A percentile compares a stretch with the other conserved stretches of the same genome.
phyloP scores from a whole-genome alignment of 805 yeast genomes.

The Candida succiphila region DNA sequence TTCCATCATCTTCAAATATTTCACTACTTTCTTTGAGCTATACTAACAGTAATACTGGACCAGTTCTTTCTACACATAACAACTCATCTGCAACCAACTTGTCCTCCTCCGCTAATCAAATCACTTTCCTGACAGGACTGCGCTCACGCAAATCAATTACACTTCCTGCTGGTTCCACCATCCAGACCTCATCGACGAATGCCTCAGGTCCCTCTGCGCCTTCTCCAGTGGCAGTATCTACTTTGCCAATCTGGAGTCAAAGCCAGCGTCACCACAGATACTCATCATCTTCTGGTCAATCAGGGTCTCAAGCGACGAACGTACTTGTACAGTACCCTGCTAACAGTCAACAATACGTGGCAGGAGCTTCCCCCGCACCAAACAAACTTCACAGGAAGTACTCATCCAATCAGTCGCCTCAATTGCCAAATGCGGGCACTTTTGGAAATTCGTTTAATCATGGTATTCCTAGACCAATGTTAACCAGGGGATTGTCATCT shows the following conservation, averaged over 20 bases:
- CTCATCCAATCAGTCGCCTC: too few relatives aligned
- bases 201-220: too few relatives aligned
- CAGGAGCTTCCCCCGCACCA: slow-evolving; percentile 1
- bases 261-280: too few relatives aligned
- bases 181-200: too few relatives aligned
- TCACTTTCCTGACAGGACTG: slow-evolving; percentile 3
- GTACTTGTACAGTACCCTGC: slow-evolving; percentile 3
- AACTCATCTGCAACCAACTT: slow-evolving; percentile 1
- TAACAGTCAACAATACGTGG: slow-evolving; percentile 2
- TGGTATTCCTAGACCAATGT: not conserved
- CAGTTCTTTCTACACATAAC: not conserved
- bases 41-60: too few relatives aligned
- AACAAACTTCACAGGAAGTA: not conserved
- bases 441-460: not conserved
- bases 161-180: too few relatives aligned
- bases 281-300: too few relatives aligned
- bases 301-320: not conserved
- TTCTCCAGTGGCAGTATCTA: too few relatives aligned
- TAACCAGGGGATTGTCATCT: not conserved
- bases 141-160: slow-evolving; percentile 6
- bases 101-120: too few relatives aligned
- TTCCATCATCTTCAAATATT: slow-evolving; percentile 26
- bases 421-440: not conserved
- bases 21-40: slow-evolving; percentile 25
- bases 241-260: too few relatives aligned